Evolutionary conservation across 2,329 filamentous ascomycete genomes (phyloP).

Genomic region (Tothia fuscella): DNA sequence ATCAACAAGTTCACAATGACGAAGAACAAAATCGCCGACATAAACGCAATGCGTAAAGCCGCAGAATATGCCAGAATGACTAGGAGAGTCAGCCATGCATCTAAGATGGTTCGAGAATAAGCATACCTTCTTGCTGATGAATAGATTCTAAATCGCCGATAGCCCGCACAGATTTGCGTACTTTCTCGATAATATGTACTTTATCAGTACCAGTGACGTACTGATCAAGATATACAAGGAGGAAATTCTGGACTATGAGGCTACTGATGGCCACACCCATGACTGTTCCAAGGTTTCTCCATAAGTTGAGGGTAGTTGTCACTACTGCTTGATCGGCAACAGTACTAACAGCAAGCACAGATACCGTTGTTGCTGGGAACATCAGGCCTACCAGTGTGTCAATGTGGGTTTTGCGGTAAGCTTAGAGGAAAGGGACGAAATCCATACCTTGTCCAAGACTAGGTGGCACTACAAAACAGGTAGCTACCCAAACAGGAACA

Average conservation of each 20-base stretch:
- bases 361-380: slow-evolving; percentile 30
- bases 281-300: slow-evolving; percentile 59
- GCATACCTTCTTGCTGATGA: slow-evolving; percentile 37
- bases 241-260: slow-evolving; percentile 60
- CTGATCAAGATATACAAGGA: slow-evolving; percentile 46
- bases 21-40: slow-evolving; percentile 32
- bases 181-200: slow-evolving; percentile 34
- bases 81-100: neutral
- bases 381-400: slow-evolving; percentile 27
- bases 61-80: slow-evolving; percentile 13
- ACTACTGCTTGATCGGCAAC: slow-evolving; percentile 35
- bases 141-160: slow-evolving; percentile 33
- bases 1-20: slow-evolving; percentile 40
- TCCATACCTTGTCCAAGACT: slow-evolving; percentile 24
- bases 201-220: slow-evolving; percentile 50
- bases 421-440: too few species aligned
- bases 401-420: too few species aligned
- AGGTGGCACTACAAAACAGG: slow-evolving; percentile 27
- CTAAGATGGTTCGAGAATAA: neutral
- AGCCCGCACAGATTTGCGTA: slow-evolving; percentile 38
- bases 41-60: slow-evolving; percentile 29
- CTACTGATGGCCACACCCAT: slow-evolving; percentile 62
- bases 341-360: slow-evolving; percentile 29
- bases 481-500: slow-evolving; percentile 30
- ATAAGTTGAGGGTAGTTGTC: slow-evolving; percentile 58